Conservation (phyloP, 208 protist species). For the Vickermania ingenoplastis region DNA sequence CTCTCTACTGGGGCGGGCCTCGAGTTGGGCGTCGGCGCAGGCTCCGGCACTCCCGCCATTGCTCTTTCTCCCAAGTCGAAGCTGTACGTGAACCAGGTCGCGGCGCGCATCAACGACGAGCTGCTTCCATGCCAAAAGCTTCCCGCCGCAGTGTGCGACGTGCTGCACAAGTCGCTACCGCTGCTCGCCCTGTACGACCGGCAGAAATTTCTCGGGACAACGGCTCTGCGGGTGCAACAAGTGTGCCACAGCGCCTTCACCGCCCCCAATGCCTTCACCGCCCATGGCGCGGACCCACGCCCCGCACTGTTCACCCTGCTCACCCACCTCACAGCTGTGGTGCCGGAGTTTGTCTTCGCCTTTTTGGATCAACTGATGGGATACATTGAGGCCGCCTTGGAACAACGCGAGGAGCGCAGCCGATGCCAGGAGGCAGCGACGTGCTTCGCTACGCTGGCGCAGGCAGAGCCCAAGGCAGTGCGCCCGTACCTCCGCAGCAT, state of each 20-base stretch:
- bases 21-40: conserved; percentile 15
- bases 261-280: conserved; percentile 13
- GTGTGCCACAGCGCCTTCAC: conserved; percentile 38
- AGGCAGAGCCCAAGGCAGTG: conserved; percentile 55
- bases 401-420: conserved; percentile 27
- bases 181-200: conserved; percentile 71
- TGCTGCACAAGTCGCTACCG: conserved; percentile 48
- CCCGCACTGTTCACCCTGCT: conserved; percentile 54
- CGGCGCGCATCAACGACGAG: conserved; percentile 28
- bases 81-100: conserved; percentile 28
- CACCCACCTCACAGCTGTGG: conserved; percentile 36
- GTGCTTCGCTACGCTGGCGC: conserved; percentile 76
- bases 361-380: conserved; percentile 70
- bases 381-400: conserved; percentile 65
- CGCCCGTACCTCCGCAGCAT: conserved; percentile 71
- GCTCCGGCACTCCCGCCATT: conserved; percentile 24
- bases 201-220: conserved; percentile 42
- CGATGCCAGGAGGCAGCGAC: conserved; percentile 70
- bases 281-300: conserved; percentile 36
- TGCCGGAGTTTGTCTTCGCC: conserved; percentile 53
- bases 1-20: conserved; percentile 23
- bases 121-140: conserved; percentile 32
- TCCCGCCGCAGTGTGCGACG: conserved; percentile 21
- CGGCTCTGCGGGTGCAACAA: conserved; percentile 28
- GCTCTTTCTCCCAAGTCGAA: conserved; percentile 27